Evolutionary conservation across 192 early-diverging fungal genomes (phyloP).

Genomic region (Coemansia nantahalensis): DNA sequence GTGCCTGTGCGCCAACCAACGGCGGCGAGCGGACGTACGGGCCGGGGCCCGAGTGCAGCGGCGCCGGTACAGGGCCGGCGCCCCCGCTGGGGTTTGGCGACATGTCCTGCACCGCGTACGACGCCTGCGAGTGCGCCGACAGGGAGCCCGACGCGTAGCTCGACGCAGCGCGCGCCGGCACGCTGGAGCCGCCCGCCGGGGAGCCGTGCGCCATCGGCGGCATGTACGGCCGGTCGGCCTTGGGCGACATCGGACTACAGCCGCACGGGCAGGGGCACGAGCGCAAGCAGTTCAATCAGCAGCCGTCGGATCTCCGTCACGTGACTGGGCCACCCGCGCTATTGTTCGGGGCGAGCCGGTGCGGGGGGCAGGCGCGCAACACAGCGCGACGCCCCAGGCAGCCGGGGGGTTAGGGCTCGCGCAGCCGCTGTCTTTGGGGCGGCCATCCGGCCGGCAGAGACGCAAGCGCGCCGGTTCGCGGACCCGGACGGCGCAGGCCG

Average conservation of each 20-base stretch:
- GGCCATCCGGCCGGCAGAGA: too few relatives aligned
- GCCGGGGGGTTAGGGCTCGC: too few relatives aligned
- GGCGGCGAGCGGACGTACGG: constrained; percentile 43
- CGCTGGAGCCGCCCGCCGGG: constrained; percentile 8
- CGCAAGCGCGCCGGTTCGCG: too few relatives aligned
- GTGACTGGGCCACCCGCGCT: too few relatives aligned
- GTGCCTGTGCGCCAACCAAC: constrained; percentile 21
- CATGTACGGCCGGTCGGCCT: constrained; percentile 42
- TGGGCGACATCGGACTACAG: constrained; percentile 49
- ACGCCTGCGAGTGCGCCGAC: constrained; percentile 37
- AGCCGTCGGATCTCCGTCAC: too few relatives aligned
- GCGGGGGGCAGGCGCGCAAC: too few relatives aligned
- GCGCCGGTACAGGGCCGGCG: background rate
- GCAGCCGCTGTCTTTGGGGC: too few relatives aligned
- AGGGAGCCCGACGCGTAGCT: constrained; percentile 26
- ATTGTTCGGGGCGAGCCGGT: too few relatives aligned
- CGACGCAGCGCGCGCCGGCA: constrained; percentile 25
- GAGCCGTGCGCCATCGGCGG: constrained; percentile 39
- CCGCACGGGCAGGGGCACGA: background rate
- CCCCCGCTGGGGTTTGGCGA: constrained; percentile 13
- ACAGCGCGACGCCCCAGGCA: too few relatives aligned
- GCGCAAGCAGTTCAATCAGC: background rate
- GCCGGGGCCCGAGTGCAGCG: constrained; percentile 31
- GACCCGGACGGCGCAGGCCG: too few relatives aligned
- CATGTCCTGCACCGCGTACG: constrained; percentile 12